Base-by-base conservation (phyloP, 2,329 filamentous ascomycete genomes). In the Sporothrix luriei region DNA sequence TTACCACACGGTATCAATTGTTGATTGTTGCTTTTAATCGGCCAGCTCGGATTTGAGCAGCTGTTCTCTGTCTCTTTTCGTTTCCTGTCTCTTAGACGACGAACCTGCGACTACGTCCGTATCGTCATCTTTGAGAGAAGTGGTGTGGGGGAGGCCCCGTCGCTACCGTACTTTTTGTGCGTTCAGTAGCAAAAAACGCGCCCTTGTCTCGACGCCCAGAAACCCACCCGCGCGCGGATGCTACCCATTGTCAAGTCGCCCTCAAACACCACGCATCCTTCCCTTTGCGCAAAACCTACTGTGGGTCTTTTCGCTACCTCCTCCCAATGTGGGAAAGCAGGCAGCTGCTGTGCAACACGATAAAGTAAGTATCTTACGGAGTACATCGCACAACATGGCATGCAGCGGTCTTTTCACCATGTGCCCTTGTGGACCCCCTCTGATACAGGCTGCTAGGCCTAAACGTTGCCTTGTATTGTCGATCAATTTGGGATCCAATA, bases 101-200 rank as follows among this genome's bases (percentile, higher is more conserved):
- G 3, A 13, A 43, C 1, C 10, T 16, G 38, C 38, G 11, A 62
- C 24, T 26, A 10, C 13, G 38, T 16, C 13, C 43, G 57, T 38
- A 26, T 43, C 40, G 40, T 16, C 40, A 13, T 43, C 40, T n/a
- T 5, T n/a, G 48, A 7, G 16, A 48, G 14, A 6, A n/a, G 48
- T 13, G n/a, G 46, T 52, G 46, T 66, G 62, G 48, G 62, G 48
- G 24, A 66, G 29, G 65, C 43, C 43, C 61, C 43, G 61, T 64
- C 61, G 61, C 61, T 64, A 64, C 43, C 43, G 19, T 14, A 19
- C 24, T 49, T 49, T 46, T 29, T 33, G 54, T 59, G 6, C 24
- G 14, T 29, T 54, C 5, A 26, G 11, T 43, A 43, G n/a, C 19
- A 10, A 62, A 38, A 46, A 13, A 11, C 21, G 38, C 19, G 33